phyloP scores from a whole-genome alignment of 768 basidiomycete species.

The Hygrophorus pudorinus region DNA sequence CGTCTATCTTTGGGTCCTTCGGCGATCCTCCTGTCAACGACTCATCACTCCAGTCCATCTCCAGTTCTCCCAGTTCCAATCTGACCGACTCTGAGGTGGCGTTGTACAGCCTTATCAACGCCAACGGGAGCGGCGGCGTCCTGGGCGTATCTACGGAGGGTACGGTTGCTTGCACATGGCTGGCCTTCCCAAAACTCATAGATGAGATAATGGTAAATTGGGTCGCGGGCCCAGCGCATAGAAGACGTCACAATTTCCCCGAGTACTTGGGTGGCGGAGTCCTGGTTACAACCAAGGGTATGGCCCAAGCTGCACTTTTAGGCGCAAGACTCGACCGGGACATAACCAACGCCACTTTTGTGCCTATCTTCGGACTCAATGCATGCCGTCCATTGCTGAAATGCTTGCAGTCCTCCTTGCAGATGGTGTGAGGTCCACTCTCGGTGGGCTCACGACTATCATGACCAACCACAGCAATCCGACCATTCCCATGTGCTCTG shows the following conservation, averaged over 20 bases:
- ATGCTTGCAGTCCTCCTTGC: neutral
- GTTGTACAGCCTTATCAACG: neutral
- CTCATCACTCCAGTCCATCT: neutral
- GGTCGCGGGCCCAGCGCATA: neutral
- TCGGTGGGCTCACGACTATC: neutral
- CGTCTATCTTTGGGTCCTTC: neutral
- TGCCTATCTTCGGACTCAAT: neutral
- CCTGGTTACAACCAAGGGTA: neutral
- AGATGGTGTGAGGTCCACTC: neutral
- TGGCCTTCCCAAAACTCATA: neutral
- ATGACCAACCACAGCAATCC: neutral
- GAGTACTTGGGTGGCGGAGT: neutral
- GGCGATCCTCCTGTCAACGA: neutral
- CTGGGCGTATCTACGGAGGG: neutral
- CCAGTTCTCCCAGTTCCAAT: neutral
- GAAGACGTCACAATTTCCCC: neutral
- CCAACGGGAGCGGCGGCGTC: neutral
- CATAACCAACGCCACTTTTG: neutral
- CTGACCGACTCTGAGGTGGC: neutral
- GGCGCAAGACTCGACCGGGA: neutral
- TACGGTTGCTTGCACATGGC: neutral
- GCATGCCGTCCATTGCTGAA: neutral
- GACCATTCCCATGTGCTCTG: neutral
- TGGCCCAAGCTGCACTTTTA: neutral
- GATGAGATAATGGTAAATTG: neutral